These are phyloP conservation scores for Exophiala lecanii-corni DNA, from an alignment of 2,329 filamentous ascomycete species.

Conservation along the genomic window DNA sequence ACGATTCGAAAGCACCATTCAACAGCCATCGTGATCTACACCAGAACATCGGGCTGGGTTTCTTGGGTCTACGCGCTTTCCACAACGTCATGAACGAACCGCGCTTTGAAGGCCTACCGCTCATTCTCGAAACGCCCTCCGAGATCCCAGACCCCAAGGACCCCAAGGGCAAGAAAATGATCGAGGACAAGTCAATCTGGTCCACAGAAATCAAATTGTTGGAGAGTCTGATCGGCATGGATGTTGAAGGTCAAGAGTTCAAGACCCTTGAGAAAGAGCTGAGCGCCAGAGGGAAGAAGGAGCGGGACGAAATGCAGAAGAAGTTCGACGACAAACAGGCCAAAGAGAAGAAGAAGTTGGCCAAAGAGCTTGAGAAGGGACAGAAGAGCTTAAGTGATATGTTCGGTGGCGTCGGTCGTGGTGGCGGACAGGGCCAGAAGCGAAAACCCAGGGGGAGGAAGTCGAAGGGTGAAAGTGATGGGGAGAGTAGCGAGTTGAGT, in stretches of 20 bases:
- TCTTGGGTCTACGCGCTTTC: constrained; percentile 83
- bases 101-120: constrained; percentile 71
- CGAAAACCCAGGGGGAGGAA: no score
- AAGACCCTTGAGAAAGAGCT: constrained; percentile 59
- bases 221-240: constrained; percentile 81
- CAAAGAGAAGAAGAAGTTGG: constrained; percentile 55
- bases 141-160: constrained; percentile 54
- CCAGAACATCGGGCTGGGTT: constrained; percentile 94
- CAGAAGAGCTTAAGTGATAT: constrained; percentile 39
- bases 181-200: constrained; percentile 79
- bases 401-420: constrained; percentile 26
- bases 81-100: constrained; percentile 83
- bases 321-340: constrained; percentile 72
- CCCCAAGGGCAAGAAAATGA: constrained; percentile 23
- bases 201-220: constrained; percentile 90
- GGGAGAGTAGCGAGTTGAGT: constrained; percentile 12
- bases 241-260: constrained; percentile 71
- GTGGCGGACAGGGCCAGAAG: constrained; percentile 14
- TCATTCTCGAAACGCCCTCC: constrained; percentile 95
- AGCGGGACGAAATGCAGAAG: constrained; percentile 70
- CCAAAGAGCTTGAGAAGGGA: constrained; percentile 44
- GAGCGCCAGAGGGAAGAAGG: constrained; percentile 61
- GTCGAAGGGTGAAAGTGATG: constrained; percentile 33
- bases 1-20: constrained; percentile 91
- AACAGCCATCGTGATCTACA: constrained; percentile 80